Conservation (phyloP, 768 basidiomycete genomes). For the Tulasnella sp. region DNA sequence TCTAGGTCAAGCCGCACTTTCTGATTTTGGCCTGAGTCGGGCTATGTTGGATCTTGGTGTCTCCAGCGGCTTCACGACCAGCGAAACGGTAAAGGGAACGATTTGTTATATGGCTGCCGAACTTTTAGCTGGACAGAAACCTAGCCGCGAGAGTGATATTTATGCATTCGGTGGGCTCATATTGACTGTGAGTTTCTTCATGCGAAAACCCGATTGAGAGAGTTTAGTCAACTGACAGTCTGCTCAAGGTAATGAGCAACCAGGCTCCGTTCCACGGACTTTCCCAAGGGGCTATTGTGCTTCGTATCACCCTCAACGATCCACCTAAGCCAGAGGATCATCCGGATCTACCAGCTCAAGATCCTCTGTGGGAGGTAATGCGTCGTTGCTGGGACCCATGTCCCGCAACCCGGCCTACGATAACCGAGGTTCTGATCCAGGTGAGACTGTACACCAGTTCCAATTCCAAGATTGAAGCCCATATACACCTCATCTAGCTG, state of each 20-base stretch:
- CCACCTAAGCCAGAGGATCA: background rate
- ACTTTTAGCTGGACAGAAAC: background rate
- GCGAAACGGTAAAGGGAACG: background rate
- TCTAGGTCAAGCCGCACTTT: background rate
- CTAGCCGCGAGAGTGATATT: background rate
- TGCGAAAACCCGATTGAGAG: no score
- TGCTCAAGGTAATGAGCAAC: background rate
- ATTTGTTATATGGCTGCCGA: background rate
- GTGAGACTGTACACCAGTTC: background rate
- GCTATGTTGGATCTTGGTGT: background rate
- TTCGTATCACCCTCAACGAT: no score
- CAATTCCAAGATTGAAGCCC: background rate
- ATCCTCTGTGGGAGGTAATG: background rate
- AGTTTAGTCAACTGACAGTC: no score
- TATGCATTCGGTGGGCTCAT: background rate
- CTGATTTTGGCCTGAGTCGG: background rate
- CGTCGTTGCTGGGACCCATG: background rate
- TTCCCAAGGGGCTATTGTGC: no score
- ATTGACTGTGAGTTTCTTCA: background rate
- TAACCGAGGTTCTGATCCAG: background rate
- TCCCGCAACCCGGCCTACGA: background rate
- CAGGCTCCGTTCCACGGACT: background rate
- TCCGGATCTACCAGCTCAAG: background rate
- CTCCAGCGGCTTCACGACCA: background rate
- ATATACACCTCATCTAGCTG: background rate